Evolutionary conservation across 2,329 filamentous ascomycete genomes (phyloP).

Genomic region (Verticillium alfalfae): DNA sequence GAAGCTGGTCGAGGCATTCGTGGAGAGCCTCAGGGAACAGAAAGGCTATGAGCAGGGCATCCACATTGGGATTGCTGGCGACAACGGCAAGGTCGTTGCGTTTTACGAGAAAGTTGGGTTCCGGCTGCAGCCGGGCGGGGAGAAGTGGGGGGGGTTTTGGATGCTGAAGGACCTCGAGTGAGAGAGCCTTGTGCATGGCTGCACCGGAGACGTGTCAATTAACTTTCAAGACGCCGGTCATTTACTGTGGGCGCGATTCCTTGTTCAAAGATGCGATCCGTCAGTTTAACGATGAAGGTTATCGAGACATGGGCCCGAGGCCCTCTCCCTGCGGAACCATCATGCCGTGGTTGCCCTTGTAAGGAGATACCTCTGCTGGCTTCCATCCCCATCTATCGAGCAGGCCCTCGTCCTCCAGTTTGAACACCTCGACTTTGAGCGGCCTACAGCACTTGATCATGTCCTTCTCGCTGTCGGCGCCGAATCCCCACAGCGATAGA

Average conservation of each 20-base stretch:
- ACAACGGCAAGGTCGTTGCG: conserved; percentile 40
- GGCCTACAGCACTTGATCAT: conserved; percentile 69
- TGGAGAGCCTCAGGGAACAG: conserved; percentile 26
- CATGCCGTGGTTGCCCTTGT: conserved; percentile 63
- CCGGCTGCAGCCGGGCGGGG: conserved; percentile 26
- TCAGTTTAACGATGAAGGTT: too few species aligned
- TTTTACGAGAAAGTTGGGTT: conserved; percentile 45
- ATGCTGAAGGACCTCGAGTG: conserved; percentile 33
- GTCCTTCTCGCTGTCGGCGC: conserved; percentile 58
- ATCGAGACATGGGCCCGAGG: neutral
- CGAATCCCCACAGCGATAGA: conserved; percentile 76
- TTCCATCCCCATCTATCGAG: conserved; percentile 56
- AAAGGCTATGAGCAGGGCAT: conserved; percentile 28
- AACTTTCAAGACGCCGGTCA: too few species aligned
- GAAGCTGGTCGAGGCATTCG: conserved; percentile 32
- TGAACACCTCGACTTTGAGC: conserved; percentile 68
- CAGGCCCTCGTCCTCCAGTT: conserved; percentile 46
- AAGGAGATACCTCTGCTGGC: conserved; percentile 52
- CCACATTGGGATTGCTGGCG: conserved; percentile 36
- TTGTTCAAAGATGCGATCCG: too few species aligned
- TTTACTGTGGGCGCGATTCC: neutral
- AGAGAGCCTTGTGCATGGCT: neutral
- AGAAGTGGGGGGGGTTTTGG: conserved; percentile 27
- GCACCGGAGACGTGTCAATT: too few species aligned
- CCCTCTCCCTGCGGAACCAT: conserved; percentile 15